phyloP scores from a whole-genome alignment of 2,329 filamentous ascomycete genomes.

The Cryphonectria carpinicola region DNA sequence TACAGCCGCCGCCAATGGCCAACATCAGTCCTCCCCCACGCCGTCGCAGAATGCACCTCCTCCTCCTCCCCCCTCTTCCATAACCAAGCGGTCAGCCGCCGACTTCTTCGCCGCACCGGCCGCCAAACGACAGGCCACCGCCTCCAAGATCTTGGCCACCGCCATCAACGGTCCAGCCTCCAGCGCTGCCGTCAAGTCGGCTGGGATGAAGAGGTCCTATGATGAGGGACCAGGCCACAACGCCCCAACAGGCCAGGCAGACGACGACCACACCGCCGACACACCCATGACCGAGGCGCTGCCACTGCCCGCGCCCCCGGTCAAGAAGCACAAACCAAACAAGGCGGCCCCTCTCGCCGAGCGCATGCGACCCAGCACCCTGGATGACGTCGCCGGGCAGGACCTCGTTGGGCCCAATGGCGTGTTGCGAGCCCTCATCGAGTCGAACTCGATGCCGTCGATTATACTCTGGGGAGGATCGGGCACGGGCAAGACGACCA shows the following conservation, averaged over 20 bases:
- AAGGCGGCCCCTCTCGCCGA: constrained; percentile 86
- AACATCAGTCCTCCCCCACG: not conserved
- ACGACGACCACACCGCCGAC: constrained; percentile 31
- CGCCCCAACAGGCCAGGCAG: constrained; percentile 21
- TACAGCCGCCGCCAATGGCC: constrained; percentile 38
- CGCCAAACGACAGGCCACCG: constrained; percentile 55
- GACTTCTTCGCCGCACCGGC: constrained; percentile 66
- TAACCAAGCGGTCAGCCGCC: constrained; percentile 59
- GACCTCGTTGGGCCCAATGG: constrained; percentile 85
- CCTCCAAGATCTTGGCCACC: constrained; percentile 40
- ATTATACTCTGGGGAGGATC: constrained; percentile 93
- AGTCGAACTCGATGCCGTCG: constrained; percentile 82
- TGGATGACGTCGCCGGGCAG: constrained; percentile 90
- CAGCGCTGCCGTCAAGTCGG: constrained; percentile 11
- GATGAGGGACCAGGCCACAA: constrained; percentile 56
- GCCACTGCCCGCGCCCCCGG: constrained; percentile 41
- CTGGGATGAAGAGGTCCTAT: constrained; percentile 54
- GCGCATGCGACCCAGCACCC: constrained; percentile 82
- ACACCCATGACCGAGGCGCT: constrained; percentile 34
- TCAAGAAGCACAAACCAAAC: constrained; percentile 71
- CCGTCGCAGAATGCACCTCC: constrained; percentile 27
- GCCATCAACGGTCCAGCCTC: constrained; percentile 38
- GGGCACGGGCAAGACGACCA: constrained; percentile 87
- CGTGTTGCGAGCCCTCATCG: constrained; percentile 84
- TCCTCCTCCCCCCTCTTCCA: constrained; percentile 38